Base-by-base conservation (phyloP, 140 eudicot genomes). In the Flaveria floridana region DNA sequence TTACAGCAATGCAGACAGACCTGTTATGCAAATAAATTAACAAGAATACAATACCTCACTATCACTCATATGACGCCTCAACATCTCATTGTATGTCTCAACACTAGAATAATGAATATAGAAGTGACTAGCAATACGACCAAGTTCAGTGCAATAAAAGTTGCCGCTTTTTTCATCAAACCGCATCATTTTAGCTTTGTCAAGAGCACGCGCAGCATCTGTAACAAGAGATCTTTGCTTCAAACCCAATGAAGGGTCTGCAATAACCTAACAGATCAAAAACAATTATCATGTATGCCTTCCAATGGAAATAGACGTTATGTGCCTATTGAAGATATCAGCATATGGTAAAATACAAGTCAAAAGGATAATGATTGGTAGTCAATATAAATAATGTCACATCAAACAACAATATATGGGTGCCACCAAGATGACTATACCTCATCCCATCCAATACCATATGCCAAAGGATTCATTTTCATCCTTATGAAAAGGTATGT, bases 381-480 rank as follows among this genome's bases (percentile, higher is more conserved):
- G 16, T 48, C 42, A 61, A 59, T 51, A 23, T 57, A 44, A 56
- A 61, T 16, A 28, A 53, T 25, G 46, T 34, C 26, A 56, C 19
- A 76, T 53, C 37, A 39, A n/a, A 21, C 18, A 61, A 14, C 53
- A 14, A 52, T 51, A 72, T 72, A 65, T 53, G 46, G 25, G 59
- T 30, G 21, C 28, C 58, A 67, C n/a, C 19, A 65, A 70, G 19
- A 21, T 72, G 30, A 44, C 26, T 55, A 68, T 94, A 94, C 99
- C 99, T 95, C 99, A 68, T 95, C 99, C 99, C 99, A 95, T 70
- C 99, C 99, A 78, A 95, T 87, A 58, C 99, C 99, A 78, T 95
- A 95, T 52, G 92, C 99, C 84, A 95, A 79, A 37, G 99, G 99
- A 83, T 95, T 95, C 97, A 86, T 91, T 82, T 91, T 95, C 99